Evolutionary conservation across 306 rosid genomes (phyloP).

Genomic region (Lablab purpureus): DNA sequence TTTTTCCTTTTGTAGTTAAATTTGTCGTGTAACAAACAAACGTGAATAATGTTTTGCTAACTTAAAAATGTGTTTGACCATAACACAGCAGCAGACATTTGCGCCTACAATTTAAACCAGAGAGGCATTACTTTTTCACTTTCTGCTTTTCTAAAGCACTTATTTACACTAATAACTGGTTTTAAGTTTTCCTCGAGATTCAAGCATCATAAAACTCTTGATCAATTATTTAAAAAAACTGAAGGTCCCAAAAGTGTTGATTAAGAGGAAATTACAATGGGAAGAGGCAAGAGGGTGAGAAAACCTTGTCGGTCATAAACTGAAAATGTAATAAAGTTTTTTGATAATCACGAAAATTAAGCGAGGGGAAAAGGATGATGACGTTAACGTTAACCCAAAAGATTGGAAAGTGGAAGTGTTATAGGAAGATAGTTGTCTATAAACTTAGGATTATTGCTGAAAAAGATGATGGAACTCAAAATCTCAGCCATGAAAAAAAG

Average conservation of each 20-base stretch:
- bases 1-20: constrained; percentile 13
- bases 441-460: constrained; percentile 57
- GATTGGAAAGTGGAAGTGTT: constrained; percentile 33
- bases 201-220: neutral
- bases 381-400: constrained; percentile 38
- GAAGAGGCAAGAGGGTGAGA: neutral
- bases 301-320: constrained; percentile 32
- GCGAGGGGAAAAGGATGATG: constrained; percentile 26
- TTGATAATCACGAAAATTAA: constrained; percentile 42
- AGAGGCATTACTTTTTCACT: constrained; percentile 20
- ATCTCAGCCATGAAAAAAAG: constrained; percentile 67
- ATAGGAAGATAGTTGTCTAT: constrained; percentile 47
- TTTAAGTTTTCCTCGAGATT: neutral
- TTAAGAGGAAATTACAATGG: neutral
- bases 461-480: constrained; percentile 59
- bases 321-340: constrained; percentile 37
- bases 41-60: constrained; percentile 34
- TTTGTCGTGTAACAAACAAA: constrained; percentile 38
- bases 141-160: constrained; percentile 1
- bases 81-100: constrained; percentile 4
- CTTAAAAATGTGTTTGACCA: constrained; percentile 14
- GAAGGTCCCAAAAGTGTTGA: neutral
- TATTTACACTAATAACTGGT: neutral
- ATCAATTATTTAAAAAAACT: neutral
- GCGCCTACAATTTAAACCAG: neutral